Base-by-base conservation (phyloP, 2,329 filamentous ascomycete genomes). In the Bipolaris gigantea region DNA sequence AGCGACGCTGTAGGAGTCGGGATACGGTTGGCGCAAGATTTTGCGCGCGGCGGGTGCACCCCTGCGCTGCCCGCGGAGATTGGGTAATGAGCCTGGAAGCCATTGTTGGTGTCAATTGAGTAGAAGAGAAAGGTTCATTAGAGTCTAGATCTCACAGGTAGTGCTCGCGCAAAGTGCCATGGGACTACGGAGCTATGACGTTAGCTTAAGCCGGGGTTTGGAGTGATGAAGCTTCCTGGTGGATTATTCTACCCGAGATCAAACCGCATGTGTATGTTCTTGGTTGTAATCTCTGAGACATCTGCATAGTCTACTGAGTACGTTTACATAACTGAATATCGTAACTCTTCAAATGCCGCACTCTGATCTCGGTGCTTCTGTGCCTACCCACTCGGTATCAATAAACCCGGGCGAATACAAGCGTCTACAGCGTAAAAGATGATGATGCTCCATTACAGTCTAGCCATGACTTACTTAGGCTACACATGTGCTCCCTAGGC, bases 1-100 rank as follows among this genome's bases (percentile, higher is more conserved):
- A 67, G 56, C 82, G 79, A 49, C 71, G 73, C 41, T 73, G 71
- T 3, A 55, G 47, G 27, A 54, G 55, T 19, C 39, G 60, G 11
- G 50, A 54, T 34, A 48, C 10, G 39, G 52, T 40, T 43, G 13
- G 48, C 27, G 36, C 48, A 40, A 35, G 53, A 38, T 53, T 30
- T 25, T 58, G 50, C 27, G 56, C 54, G 38, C 50, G 60, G 25
- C 59, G 60, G 43, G 66, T 63, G 52, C 64, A 69, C 60, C 62
- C 33, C 48, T 57, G 57, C 18, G 60, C 48, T 21, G 65, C 39
- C 15, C 50, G 41, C 3, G 64, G 49, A 49, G 62, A 55, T 40
- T 66, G 46, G 13, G 57, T 56, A 7, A 68, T 48, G 1, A 66
- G 13, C 60, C 52, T 66, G 4, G 62, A 67, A 36, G 69, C 65